Base-by-base conservation (phyloP, 345 rosid genomes). In the Brassica cretica region DNA sequence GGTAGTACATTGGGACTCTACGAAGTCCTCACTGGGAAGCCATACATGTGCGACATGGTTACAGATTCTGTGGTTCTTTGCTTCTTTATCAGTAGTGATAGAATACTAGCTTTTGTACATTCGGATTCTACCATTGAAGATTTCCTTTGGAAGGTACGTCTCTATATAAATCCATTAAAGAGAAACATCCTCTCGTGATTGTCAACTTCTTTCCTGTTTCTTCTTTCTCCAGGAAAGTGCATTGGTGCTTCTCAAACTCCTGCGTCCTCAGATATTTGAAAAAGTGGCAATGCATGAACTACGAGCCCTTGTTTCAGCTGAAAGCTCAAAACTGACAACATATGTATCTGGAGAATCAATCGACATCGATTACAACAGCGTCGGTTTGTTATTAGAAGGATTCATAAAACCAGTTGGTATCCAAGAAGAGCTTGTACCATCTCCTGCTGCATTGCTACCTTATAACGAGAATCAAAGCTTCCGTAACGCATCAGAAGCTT, bases 1-100 rank as follows among this genome's bases (percentile, higher is more conserved):
- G 97, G 99, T 72, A 93, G 96, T 83, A 93, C 97, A 4, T 83
- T 95, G 81, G 99, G 99, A 37, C 85, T 93, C 68, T 95, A 88
- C 66, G 99, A 95, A 83, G 91, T 91, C 32, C 85, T 95, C 46
- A 84, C 83, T 15, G 92, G 93, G 78, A 93, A 89, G 83, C 92
- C 88, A 73, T 89, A 84, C 82, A 78, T 93, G 25, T 90, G 93
- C 10, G 89, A 93, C 85, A 88, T 91, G 83, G 74, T 86, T 72
- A 81, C 99, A 58, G 97, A 93, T 78, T 89, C 97, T n/a, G 81
- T 89, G 66, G 96, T 90, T 66, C 85, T 86, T 64, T 91, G 97
- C 78, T 86, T 88, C 78, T 90, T 84, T 72, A 81, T 95, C 73
- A 85, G 85, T 73, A 84, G 85, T 11, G 91, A 89, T 10, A 85